Percentiles rank a stretch among this genome's conserved stretches.
Evolutionary conservation across 2,329 filamentous ascomycete genomes (phyloP).

Genomic region (Cryphonectria japonica): DNA sequence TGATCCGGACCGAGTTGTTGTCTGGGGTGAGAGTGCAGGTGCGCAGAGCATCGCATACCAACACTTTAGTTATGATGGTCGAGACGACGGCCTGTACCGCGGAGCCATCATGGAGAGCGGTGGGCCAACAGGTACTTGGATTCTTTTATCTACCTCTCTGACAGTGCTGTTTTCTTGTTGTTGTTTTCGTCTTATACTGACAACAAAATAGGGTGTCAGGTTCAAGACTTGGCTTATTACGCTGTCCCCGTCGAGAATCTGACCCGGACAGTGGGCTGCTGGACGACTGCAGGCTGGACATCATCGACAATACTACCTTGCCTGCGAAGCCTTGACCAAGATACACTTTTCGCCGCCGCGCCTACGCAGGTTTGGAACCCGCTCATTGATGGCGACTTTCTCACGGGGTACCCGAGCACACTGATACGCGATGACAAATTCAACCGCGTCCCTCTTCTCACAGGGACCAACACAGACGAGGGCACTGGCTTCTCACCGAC

Average conservation of each 20-base stretch:
- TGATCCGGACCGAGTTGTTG: conserved; percentile 48
- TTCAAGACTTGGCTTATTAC: conserved; percentile 42
- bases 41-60: conserved; percentile 50
- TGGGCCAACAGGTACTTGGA: conserved; percentile 35
- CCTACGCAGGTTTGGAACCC: conserved; percentile 47
- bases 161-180: too few relatives aligned
- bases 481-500: conserved; percentile 48
- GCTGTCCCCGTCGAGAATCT: conserved; percentile 40
- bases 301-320: conserved; percentile 42
- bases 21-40: conserved; percentile 54
- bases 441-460: conserved; percentile 49
- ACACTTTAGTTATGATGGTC: conserved; percentile 57
- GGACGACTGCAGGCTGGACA: conserved; percentile 30
- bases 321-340: conserved; percentile 40
- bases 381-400: conserved; percentile 51
- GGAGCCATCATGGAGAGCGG: conserved; percentile 59
- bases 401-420: conserved; percentile 52
- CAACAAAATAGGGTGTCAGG: conserved; percentile 23
- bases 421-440: conserved; percentile 48
- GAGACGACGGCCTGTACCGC: conserved; percentile 59
- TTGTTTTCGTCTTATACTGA: background rate
- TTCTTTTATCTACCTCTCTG: conserved; percentile 4
- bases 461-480: conserved; percentile 55
- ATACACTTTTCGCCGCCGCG: conserved; percentile 40
- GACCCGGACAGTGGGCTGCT: conserved; percentile 42